A percentile compares a stretch with the other conserved stretches of the same genome.
phyloP scores from a whole-genome alignment of 2,329 filamentous ascomycete genomes.

The Talaromyces sp. region DNA sequence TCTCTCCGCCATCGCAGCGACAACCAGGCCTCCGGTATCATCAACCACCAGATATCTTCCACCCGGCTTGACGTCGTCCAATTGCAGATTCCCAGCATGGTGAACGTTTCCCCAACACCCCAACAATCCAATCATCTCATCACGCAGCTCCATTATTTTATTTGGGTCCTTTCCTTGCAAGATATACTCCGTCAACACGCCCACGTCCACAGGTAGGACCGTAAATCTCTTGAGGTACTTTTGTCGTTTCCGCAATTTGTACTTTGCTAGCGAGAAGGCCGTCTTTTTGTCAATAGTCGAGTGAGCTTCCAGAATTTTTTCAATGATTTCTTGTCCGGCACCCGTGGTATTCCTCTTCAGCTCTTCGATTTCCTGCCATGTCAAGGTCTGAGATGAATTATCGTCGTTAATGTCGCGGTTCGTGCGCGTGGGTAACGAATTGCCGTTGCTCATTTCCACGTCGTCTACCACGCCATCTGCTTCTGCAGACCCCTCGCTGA shows the following conservation, averaged over 20 bases:
- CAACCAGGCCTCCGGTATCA: slow-evolving; percentile 77
- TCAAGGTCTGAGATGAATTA: slow-evolving; percentile 67
- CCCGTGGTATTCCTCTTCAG: slow-evolving; percentile 68
- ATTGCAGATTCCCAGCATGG: slow-evolving; percentile 49
- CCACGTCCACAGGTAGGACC: slow-evolving; percentile 75
- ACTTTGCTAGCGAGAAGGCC: slow-evolving; percentile 87
- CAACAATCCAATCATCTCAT: slow-evolving; percentile 76
- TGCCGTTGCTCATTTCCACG: slow-evolving; percentile 22
- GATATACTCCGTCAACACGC: slow-evolving; percentile 69
- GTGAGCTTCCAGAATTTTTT: slow-evolving; percentile 88
- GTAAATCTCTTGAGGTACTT: slow-evolving; percentile 91
- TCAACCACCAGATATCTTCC: slow-evolving; percentile 79
- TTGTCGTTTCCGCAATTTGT: slow-evolving; percentile 87
- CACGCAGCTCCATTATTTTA: slow-evolving; percentile 79
- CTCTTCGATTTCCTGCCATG: slow-evolving; percentile 65
- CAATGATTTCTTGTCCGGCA: slow-evolving; percentile 83
- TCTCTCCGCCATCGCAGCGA: slow-evolving; percentile 79
- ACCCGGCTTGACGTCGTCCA: slow-evolving; percentile 34
- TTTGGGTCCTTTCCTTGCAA: slow-evolving; percentile 73
- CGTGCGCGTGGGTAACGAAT: slow-evolving; percentile 52
- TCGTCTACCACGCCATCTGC: slow-evolving; percentile 34
- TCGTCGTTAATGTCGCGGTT: slow-evolving; percentile 63
- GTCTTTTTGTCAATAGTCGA: slow-evolving; percentile 91
- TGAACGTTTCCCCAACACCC: slow-evolving; percentile 90
- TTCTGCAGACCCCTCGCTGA: slow-evolving; percentile 43